A percentile compares a stretch with the other conserved stretches of the same genome.
phyloP scores from a whole-genome alignment of 2,329 filamentous ascomycete genomes.

The Penicillium sp. region DNA sequence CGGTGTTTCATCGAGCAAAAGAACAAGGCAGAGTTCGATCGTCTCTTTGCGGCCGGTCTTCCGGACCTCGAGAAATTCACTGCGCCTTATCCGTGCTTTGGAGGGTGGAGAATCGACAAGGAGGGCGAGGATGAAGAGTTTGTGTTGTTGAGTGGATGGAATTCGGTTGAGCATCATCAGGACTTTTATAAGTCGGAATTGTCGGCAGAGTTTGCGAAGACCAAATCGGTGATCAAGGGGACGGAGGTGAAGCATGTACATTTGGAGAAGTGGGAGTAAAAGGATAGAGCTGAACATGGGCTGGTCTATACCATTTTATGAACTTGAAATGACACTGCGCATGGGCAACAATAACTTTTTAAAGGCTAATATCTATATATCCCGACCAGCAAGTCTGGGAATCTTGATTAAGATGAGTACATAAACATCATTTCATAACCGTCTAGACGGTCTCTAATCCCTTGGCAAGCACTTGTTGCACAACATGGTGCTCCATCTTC shows the following conservation, averaged over 20 bases:
- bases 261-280: constrained; percentile 20
- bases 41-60: constrained; percentile 30
- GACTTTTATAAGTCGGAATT: constrained; percentile 39
- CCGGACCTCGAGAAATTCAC: constrained; percentile 31
- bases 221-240: constrained; percentile 25
- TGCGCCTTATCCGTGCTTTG: constrained; percentile 33
- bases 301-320: too few species aligned
- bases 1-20: constrained; percentile 36
- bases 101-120: constrained; percentile 48
- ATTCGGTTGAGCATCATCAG: constrained; percentile 38
- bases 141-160: constrained; percentile 48
- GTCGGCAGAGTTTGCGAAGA: constrained; percentile 33
- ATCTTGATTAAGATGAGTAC: too few species aligned
- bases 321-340: too few species aligned
- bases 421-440: too few species aligned
- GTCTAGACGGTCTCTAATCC: background rate
- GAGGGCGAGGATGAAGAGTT: constrained; percentile 45
- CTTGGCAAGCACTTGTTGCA: constrained; percentile 46
- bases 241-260: constrained; percentile 35
- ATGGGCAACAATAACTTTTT: too few species aligned
- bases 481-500: constrained; percentile 70
- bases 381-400: too few species aligned
- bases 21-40: constrained; percentile 31
- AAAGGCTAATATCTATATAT: too few species aligned
- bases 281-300: too few species aligned